phyloP scores from a whole-genome alignment of 768 basidiomycete species.

The Rhodotorula graminis region DNA sequence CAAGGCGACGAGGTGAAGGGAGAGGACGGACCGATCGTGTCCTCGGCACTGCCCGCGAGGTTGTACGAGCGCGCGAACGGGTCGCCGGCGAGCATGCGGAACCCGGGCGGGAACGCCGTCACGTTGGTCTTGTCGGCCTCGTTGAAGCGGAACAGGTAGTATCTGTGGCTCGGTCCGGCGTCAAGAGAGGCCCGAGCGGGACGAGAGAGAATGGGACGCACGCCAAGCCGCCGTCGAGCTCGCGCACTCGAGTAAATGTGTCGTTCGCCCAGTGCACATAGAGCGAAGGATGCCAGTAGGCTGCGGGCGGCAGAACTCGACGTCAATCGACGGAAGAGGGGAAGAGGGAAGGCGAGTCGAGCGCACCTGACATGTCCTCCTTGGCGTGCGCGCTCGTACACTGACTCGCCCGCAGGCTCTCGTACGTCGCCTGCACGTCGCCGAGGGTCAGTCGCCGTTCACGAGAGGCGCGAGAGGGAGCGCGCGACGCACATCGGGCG shows the following conservation, averaged over 20 bases:
- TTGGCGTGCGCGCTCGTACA: conserved; percentile 48
- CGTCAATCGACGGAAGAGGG: too few relatives aligned
- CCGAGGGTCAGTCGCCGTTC: not conserved
- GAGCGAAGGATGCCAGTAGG: conserved; percentile 32
- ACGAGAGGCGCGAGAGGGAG: too few relatives aligned
- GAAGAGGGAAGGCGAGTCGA: not conserved
- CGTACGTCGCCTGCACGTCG: conserved; percentile 42
- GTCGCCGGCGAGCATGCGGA: conserved; percentile 49
- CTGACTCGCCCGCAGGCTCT: conserved; percentile 38
- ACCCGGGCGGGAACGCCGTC: conserved; percentile 47
- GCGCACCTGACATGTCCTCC: conserved; percentile 43
- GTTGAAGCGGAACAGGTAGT: conserved; percentile 47
- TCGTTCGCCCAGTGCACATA: conserved; percentile 16
- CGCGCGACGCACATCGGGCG: not conserved
- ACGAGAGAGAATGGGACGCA: not conserved
- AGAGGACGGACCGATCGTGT: conserved; percentile 41
- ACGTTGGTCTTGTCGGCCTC: conserved; percentile 44
- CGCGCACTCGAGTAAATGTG: conserved; percentile 9
- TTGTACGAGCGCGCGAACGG: conserved; percentile 47
- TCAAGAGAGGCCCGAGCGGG: not conserved
- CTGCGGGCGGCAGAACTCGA: conserved; percentile 22
- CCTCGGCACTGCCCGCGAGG: conserved; percentile 39
- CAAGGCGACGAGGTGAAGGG: conserved; percentile 7
- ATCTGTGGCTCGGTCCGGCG: conserved; percentile 14
- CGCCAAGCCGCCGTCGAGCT: conserved; percentile 40